Percentiles rank a stretch among this genome's conserved stretches.
Evolutionary conservation across 2,329 filamentous ascomycete genomes (phyloP).

Genomic region (Colletotrichum sidae): DNA sequence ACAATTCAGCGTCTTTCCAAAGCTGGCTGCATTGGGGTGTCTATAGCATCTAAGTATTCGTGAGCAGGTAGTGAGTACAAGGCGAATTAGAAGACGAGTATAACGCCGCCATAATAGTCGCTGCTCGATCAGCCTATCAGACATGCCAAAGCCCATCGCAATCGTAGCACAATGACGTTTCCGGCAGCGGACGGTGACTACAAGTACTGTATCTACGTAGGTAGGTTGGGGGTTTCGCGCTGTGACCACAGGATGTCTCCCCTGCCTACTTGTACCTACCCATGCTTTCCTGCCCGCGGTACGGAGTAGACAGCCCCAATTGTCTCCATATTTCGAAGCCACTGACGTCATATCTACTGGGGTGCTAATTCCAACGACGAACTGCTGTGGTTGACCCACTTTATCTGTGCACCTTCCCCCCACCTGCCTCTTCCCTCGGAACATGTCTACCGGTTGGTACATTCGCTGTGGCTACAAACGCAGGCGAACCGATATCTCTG

Average conservation of each 20-base stretch:
- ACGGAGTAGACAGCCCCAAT: too few species aligned
- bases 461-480: background rate
- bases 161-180: constrained; percentile 33
- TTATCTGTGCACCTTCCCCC: background rate
- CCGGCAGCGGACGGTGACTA: constrained; percentile 22
- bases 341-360: constrained; percentile 29
- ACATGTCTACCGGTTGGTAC: too few species aligned
- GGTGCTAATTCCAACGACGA: constrained; percentile 36
- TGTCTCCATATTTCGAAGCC: constrained; percentile 7
- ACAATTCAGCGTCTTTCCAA: too few species aligned
- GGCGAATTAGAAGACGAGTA: background rate
- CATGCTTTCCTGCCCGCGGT: too few species aligned
- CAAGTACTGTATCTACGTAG: constrained; percentile 2
- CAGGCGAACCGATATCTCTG: too few species aligned
- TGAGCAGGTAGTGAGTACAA: background rate
- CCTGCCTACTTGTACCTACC: background rate
- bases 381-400: constrained; percentile 17
- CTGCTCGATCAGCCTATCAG: constrained; percentile 14
- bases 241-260: constrained; percentile 11
- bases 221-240: too few species aligned
- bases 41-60: background rate
- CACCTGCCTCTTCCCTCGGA: constrained; percentile 1
- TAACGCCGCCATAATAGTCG: background rate
- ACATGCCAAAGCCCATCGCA: constrained; percentile 2
- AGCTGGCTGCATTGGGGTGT: constrained; percentile 2